phyloP scores from a whole-genome alignment of 352 stramenopile species.

The Paralagenidium karlingii region DNA sequence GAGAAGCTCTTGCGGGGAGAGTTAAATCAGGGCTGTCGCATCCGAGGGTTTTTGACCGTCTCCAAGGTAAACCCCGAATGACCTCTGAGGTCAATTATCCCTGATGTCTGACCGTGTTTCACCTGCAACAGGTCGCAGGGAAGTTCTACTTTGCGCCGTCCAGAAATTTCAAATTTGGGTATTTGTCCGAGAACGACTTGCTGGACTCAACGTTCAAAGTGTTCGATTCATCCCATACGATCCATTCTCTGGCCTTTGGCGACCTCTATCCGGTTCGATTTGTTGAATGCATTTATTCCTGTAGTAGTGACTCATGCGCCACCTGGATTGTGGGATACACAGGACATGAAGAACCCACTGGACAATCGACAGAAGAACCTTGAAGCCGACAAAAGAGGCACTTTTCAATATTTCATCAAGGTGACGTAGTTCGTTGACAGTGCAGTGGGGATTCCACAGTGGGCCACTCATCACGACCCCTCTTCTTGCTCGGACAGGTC shows the following conservation, averaged over 20 bases:
- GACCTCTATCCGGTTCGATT: slow-evolving; percentile 49
- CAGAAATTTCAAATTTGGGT: slow-evolving; percentile 72
- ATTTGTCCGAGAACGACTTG: slow-evolving; percentile 46
- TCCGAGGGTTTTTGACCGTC: slow-evolving; percentile 57
- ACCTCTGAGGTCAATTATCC: too few relatives aligned
- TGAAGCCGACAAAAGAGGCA: slow-evolving; percentile 27
- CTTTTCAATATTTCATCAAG: slow-evolving; percentile 81
- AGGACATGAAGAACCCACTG: slow-evolving; percentile 80
- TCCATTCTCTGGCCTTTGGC: slow-evolving; percentile 46
- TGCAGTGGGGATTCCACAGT: not conserved
- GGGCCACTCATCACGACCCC: not conserved
- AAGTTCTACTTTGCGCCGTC: slow-evolving; percentile 75
- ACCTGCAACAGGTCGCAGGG: slow-evolving; percentile 32
- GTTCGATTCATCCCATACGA: slow-evolving; percentile 64
- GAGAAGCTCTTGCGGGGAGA: slow-evolving; percentile 64
- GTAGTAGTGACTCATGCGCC: not conserved
- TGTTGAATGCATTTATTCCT: not conserved
- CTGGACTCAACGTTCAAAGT: slow-evolving; percentile 57
- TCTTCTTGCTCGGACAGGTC: slow-evolving; percentile 48
- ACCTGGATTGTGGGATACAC: not conserved
- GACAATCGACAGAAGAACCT: slow-evolving; percentile 54
- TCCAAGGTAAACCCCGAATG: slow-evolving; percentile 42
- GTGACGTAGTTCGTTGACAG: slow-evolving; percentile 8
- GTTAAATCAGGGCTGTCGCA: slow-evolving; percentile 64
- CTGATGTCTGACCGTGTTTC: too few relatives aligned